Evolutionary conservation across 208 protist species (phyloP), one percentile per base, ranked within the genome.

Genomic region (Trypanosoma boissoni): DNA sequence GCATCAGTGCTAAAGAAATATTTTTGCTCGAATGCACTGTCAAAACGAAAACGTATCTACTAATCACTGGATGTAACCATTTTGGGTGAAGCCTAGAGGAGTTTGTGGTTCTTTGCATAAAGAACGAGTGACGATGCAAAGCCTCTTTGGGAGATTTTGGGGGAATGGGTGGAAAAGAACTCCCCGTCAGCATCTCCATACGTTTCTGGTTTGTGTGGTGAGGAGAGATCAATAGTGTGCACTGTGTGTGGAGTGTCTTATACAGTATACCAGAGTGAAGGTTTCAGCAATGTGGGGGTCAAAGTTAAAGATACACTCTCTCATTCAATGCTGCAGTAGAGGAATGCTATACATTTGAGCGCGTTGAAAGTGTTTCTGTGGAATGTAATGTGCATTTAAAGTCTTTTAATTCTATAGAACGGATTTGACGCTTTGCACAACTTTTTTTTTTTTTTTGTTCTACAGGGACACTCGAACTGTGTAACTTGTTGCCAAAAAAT

Each of bases 381-480:
- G 86, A 96, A 55, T 27, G 86, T 5, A 64, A 48, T 41, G 84
- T 76, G 6, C 61, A 57, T 0, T 69, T 63, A 8, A 46, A 74
- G 7, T 76, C 76, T 12, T 54, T 58, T 21, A 80, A 92, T 61
- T 86, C 72, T 20, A 80, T 94, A 45, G 83, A 96, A 37, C 83
- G 91, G 37, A 85, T 66, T 2, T 73, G 78, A 54, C 66, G 64
- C 34, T 92, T 96, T 58, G 49, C 78, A 0, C 58, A 78, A 23
- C 76, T 94, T 24, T 92, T 92, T 6, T 88, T 82, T 20, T 24
- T 92, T 92, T 6, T 88, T 82, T 20, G 88, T 97, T 51, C 74
- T 97, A 6, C 60, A 91, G n/a, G 64, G 97, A 24, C 89, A 96
- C 57, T 86, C 92, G 4, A 95, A 95, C 50, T 86, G 94, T 28